Conservation (phyloP, 1,139 yeast genomes). For the Barnettozyma hawaiiensis region DNA sequence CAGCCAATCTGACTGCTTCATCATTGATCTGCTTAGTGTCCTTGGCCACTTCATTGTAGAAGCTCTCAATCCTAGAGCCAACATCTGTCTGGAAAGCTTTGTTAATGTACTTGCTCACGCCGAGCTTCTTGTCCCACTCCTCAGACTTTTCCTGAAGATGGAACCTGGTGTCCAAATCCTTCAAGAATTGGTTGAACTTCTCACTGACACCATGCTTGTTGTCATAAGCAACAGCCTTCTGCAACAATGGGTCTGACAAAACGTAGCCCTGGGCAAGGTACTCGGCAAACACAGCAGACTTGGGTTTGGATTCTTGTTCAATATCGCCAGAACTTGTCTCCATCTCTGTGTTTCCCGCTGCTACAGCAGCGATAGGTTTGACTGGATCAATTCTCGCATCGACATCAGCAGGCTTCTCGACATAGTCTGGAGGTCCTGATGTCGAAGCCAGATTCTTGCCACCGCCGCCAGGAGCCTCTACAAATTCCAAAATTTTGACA, state of each 20-base stretch:
- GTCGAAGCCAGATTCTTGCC: slow-evolving; percentile 12
- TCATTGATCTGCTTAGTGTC: slow-evolving; percentile 62
- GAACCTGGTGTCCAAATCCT: slow-evolving; percentile 53
- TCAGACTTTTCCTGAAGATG: slow-evolving; percentile 34
- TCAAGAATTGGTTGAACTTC: slow-evolving; percentile 51
- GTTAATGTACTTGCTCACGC: slow-evolving; percentile 45
- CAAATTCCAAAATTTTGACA: slow-evolving; percentile 43
- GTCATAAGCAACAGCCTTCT: slow-evolving; percentile 57
- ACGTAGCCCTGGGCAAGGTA: slow-evolving; percentile 67
- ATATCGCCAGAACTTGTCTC: slow-evolving; percentile 31
- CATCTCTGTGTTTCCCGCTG: no score
- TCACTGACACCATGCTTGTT: slow-evolving; percentile 56
- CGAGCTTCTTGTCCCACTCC: slow-evolving; percentile 37
- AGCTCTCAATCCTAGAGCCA: slow-evolving; percentile 48
- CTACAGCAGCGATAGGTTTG: slow-evolving; percentile 8
- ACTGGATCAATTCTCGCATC: slow-evolving; percentile 13
- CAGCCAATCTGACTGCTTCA: slow-evolving; percentile 69
- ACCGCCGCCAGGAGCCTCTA: slow-evolving; percentile 23
- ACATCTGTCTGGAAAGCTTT: slow-evolving; percentile 37
- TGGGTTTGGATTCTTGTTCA: slow-evolving; percentile 74
- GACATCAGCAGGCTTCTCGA: slow-evolving; percentile 15
- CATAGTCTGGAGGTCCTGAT: slow-evolving; percentile 23
- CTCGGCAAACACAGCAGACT: slow-evolving; percentile 70
- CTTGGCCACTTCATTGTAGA: slow-evolving; percentile 46
- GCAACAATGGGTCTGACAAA: slow-evolving; percentile 56